These are phyloP conservation scores for Ampelocalamus luodianensis DNA, from an alignment of 176 grass and related monocot genomes.

Conservation along the genomic window DNA sequence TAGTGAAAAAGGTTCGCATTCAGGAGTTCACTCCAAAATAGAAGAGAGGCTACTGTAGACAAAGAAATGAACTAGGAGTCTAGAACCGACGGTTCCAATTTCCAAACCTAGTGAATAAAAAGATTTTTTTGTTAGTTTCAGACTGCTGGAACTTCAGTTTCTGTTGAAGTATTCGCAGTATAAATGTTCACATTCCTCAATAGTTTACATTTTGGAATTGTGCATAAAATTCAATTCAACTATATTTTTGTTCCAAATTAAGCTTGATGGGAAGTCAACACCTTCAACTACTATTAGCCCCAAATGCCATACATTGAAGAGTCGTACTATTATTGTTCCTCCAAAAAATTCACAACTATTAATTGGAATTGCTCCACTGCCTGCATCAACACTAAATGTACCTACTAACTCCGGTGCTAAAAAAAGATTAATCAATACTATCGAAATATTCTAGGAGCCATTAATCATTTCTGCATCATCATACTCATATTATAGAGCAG, in stretches of 20 bases:
- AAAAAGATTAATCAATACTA: neutral
- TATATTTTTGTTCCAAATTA: neutral
- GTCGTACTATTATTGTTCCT: neutral
- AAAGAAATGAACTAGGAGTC: neutral
- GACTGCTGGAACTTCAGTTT: neutral
- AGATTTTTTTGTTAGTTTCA: neutral
- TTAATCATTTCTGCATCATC: constrained; percentile 13
- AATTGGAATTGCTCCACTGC: neutral
- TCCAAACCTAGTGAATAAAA: neutral
- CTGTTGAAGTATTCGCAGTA: neutral
- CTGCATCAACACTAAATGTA: neutral
- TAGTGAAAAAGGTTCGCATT: neutral
- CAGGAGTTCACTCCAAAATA: neutral
- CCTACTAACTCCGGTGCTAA: constrained; percentile 20
- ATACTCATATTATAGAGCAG: neutral
- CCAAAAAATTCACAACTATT: neutral
- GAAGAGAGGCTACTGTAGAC: neutral
- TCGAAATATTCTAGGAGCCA: neutral
- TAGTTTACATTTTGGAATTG: neutral
- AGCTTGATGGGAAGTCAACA: constrained; percentile 12
- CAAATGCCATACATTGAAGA: constrained; percentile 8
- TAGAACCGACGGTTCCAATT: too few species aligned
- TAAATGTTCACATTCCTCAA: neutral
- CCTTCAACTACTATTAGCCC: neutral
- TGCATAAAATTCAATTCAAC: neutral